Conservation (phyloP, 352 stramenopile species). For the Aphanomyces astaci region DNA sequence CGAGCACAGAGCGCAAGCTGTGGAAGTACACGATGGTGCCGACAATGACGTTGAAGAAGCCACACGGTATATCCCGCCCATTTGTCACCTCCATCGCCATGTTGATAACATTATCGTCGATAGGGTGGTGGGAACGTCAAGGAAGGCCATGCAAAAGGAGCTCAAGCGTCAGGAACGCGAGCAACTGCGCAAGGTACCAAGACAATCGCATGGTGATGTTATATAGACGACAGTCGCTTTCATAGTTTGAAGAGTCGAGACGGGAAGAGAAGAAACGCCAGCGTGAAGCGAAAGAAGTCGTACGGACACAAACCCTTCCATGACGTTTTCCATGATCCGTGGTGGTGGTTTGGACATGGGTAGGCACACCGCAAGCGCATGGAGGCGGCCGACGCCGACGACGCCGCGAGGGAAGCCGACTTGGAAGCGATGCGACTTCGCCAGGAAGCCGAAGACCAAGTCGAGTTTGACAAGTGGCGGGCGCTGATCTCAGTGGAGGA, state of each 20-base stretch:
- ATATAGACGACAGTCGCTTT: background rate
- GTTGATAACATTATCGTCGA: background rate
- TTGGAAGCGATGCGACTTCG: slow-evolving; percentile 30
- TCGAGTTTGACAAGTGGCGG: slow-evolving; percentile 75
- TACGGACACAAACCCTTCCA: no score
- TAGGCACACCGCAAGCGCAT: slow-evolving; percentile 1
- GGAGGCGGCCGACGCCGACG: slow-evolving; percentile 33
- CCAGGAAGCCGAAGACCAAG: slow-evolving; percentile 54
- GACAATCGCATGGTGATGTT: background rate
- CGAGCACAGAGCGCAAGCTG: slow-evolving; percentile 24
- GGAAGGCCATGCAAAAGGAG: slow-evolving; percentile 73
- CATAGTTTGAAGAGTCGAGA: slow-evolving; percentile 61
- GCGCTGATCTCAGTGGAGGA: slow-evolving; percentile 66
- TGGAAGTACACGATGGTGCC: slow-evolving; percentile 30
- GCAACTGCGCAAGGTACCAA: slow-evolving; percentile 49
- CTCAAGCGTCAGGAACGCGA: slow-evolving; percentile 67
- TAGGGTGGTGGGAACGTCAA: slow-evolving; percentile 35
- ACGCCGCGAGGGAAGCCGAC: slow-evolving; percentile 49
- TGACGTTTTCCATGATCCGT: no score
- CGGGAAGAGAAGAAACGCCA: slow-evolving; percentile 50
- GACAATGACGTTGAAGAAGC: slow-evolving; percentile 27
- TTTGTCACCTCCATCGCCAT: slow-evolving; percentile 5
- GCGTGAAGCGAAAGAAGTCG: slow-evolving; percentile 49
- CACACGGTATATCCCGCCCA: slow-evolving; percentile 6
- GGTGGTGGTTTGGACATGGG: no score